Evolutionary conservation across 2,329 filamentous ascomycete genomes (phyloP).

Genomic region (Amylocarpus encephaloides): DNA sequence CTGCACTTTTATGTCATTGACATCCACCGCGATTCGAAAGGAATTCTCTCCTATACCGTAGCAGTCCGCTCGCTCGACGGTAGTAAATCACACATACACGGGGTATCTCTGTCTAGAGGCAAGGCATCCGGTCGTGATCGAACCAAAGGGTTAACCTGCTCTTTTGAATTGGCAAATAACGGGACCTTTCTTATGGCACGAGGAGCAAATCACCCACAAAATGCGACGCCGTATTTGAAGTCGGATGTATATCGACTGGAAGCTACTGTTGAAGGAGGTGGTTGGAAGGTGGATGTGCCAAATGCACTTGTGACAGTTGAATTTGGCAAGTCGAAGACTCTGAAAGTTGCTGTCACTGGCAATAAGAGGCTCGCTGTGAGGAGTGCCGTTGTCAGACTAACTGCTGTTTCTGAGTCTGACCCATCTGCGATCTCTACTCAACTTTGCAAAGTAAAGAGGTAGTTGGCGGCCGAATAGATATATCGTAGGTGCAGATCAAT

Average conservation of each 20-base stretch:
- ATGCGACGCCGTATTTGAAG: conserved; percentile 9
- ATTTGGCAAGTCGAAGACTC: neutral
- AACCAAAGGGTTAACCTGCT: conserved; percentile 9
- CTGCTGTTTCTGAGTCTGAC: conserved; percentile 10
- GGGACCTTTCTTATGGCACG: neutral
- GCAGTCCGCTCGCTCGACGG: conserved; percentile 7
- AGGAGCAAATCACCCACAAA: conserved; percentile 2
- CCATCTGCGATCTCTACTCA: neutral
- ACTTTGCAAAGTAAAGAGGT: neutral
- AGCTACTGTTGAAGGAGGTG: conserved; percentile 5
- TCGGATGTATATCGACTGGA: conserved; percentile 11
- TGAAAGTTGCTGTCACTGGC: conserved; percentile 3
- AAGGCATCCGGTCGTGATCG: neutral
- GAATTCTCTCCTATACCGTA: conserved; percentile 11
- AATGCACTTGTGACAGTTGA: conserved; percentile 9
- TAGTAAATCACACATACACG: conserved; percentile 4
- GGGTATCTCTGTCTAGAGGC: conserved; percentile 3
- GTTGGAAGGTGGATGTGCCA: conserved; percentile 13
- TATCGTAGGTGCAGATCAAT: no score
- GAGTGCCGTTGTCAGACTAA: conserved; percentile 9
- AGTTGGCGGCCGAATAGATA: neutral
- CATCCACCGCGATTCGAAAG: conserved; percentile 1
- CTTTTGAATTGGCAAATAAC: conserved; percentile 10
- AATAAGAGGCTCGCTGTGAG: neutral
- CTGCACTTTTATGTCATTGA: conserved; percentile 15